phyloP scores from a whole-genome alignment of 805 yeast genomes.

The Wickerhamiella azyma region DNA sequence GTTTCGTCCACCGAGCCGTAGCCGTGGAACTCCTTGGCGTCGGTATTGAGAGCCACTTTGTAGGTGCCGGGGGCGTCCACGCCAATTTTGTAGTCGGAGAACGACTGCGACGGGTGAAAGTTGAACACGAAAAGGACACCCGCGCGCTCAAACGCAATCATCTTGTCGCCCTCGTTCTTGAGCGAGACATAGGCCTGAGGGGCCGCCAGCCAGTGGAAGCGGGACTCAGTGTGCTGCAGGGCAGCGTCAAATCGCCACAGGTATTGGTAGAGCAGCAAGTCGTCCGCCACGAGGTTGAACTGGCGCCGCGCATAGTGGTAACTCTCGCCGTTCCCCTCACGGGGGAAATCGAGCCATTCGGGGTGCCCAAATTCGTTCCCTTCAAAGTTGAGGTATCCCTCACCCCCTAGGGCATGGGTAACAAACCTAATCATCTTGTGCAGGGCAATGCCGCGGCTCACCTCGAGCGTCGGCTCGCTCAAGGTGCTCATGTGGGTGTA shows the following conservation, averaged over 20 bases:
- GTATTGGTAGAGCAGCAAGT: conserved; percentile 62
- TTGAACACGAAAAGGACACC: conserved; percentile 77
- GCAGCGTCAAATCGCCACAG: conserved; percentile 73
- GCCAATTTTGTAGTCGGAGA: conserved; percentile 81
- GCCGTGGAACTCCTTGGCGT: conserved; percentile 63
- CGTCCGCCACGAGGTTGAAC: conserved; percentile 74
- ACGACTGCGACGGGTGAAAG: conserved; percentile 76
- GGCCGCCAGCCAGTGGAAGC: conserved; percentile 57
- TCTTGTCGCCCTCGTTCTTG: conserved; percentile 80
- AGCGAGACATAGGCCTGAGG: conserved; percentile 74
- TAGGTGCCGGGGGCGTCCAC: conserved; percentile 69
- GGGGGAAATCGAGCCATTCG: conserved; percentile 96
- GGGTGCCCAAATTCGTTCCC: conserved; percentile 99
- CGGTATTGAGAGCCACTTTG: conserved; percentile 61
- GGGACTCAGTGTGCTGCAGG: conserved; percentile 63
- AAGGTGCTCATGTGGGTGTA: conserved; percentile 84
- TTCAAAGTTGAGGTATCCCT: conserved; percentile 89
- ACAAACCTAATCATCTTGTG: conserved; percentile 83
- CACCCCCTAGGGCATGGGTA: conserved; percentile 91
- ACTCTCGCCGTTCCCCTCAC: conserved; percentile 73
- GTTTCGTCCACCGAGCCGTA: conserved; percentile 51
- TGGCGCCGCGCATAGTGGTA: conserved; percentile 93
- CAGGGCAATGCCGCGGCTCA: conserved; percentile 80
- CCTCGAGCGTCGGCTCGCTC: conserved; percentile 55
- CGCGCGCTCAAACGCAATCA: conserved; percentile 76